A percentile compares a stretch with the other conserved stretches of the same genome.
These are phyloP conservation scores for Russula foetens DNA, from an alignment of 768 basidiomycete species.

Conservation along the genomic window DNA sequence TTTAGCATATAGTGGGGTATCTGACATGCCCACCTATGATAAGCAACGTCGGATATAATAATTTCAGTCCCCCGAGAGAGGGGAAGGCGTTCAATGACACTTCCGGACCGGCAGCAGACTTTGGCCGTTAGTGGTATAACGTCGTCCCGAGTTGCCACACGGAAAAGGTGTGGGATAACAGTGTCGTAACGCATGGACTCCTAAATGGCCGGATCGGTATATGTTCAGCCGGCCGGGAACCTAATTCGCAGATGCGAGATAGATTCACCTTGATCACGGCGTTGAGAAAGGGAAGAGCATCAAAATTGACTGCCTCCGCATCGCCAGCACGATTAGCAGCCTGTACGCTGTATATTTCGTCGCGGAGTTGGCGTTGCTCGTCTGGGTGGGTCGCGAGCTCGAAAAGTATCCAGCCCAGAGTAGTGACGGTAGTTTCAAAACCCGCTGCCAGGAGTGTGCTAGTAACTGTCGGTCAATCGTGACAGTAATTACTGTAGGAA, in stretches of 20 bases:
- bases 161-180: slow-evolving; percentile 17
- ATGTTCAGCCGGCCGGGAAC: background rate
- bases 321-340: background rate
- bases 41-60: slow-evolving; percentile 11
- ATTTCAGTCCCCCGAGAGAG: background rate
- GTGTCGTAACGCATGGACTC: slow-evolving; percentile 23
- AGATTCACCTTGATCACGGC: slow-evolving; percentile 17
- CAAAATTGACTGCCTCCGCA: background rate
- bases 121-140: slow-evolving; percentile 19
- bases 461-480: background rate
- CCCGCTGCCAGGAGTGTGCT: slow-evolving; percentile 17
- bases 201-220: slow-evolving; percentile 11
- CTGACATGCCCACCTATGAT: slow-evolving; percentile 2
- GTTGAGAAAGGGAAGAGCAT: slow-evolving; percentile 6
- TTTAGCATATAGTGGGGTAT: background rate
- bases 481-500: too few relatives aligned
- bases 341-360: slow-evolving; percentile 10
- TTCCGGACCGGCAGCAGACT: slow-evolving; percentile 3
- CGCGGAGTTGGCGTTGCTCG: slow-evolving; percentile 11
- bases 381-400: slow-evolving; percentile 9
- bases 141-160: slow-evolving; percentile 20
- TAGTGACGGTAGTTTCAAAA: slow-evolving; percentile 9
- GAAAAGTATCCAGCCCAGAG: slow-evolving; percentile 14
- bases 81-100: background rate
- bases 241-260: background rate